A percentile compares a stretch with the other conserved stretches of the same genome.
These are phyloP conservation scores for Reutealis trisperma DNA, from an alignment of 345 rosid genomes.

Conservation along the genomic window DNA sequence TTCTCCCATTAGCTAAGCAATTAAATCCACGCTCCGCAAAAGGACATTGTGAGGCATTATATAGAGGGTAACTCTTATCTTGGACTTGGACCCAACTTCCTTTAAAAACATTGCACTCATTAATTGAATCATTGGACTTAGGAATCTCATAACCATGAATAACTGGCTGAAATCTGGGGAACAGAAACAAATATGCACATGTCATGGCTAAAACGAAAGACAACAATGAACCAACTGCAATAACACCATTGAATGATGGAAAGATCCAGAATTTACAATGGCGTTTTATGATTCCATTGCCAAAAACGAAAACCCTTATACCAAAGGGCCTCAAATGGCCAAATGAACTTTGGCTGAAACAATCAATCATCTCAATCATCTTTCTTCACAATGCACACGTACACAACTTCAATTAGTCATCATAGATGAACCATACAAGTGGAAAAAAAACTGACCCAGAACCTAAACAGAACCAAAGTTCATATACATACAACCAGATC, in stretches of 20 bases:
- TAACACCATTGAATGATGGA: conserved; percentile 41
- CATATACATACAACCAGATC: background rate
- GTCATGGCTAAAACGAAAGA: conserved; percentile 45
- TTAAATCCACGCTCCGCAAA: conserved; percentile 64
- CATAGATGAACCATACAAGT: background rate
- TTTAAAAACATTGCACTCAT: conserved; percentile 47
- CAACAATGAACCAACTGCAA: conserved; percentile 37
- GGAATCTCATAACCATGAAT: conserved; percentile 28
- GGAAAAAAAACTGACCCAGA: background rate
- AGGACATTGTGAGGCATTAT: conserved; percentile 64
- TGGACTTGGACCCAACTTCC: conserved; percentile 58
- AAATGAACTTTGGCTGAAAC: conserved; percentile 24
- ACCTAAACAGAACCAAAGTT: background rate
- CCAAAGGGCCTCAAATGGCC: conserved; percentile 31
- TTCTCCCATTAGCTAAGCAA: conserved; percentile 66
- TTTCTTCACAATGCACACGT: background rate
- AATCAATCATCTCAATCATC: conserved; percentile 28
- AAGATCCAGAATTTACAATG: conserved; percentile 38
- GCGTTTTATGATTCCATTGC: conserved; percentile 32
- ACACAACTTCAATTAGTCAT: background rate
- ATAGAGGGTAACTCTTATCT: conserved; percentile 62
- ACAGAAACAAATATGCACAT: conserved; percentile 43
- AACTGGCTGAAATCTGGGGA: conserved; percentile 44
- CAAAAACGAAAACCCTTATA: conserved; percentile 32
- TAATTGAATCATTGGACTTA: conserved; percentile 23